Base-by-base conservation (phyloP, 805 yeast genomes). In the Kodamaea fukazawae region DNA sequence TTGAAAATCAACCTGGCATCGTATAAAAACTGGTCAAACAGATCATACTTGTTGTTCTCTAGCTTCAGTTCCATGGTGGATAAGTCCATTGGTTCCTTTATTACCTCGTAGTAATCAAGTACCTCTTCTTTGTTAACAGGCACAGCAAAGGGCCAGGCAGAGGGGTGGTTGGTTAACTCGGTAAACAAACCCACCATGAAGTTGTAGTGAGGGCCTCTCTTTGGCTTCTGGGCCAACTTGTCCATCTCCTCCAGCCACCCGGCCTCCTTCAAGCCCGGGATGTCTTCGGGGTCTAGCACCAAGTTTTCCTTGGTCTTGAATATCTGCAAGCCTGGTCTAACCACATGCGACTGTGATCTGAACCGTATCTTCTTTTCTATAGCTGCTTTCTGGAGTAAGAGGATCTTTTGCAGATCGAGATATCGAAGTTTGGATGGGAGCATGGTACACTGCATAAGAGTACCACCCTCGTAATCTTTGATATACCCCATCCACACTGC, bases 241-340 rank as follows among this genome's bases (percentile, higher is more conserved):
- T 93, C 99, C 96, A 93, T 90, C 60, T 91, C 99, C 27, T 91
- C 93, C 23, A 95, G 86, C 99, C 99, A 93, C 0, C 99, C 99
- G 3, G 95, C 86, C 58, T 90, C 98, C 48, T 77, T 73, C 36
- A 93, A 70, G 0, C 99, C 99, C 0, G 99, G 98, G 14, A 93
- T 88, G 31, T 67, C 71, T 11, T 70, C 68, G 4, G 98, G 96
- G 53, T 88, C 89, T n/a, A 86, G 57, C 12, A 38, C 41, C 7
- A 49, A 35, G 65, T 71, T 49, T n/a, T 17, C 28, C 13, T 23
- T 9, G 25, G 57, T 61, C 45, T 75, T 73, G 65, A 93, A 93
- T 16, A 75, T 77, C 44, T 78, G 77, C 18, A 93, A 61, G 0
- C 99, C 99, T 2, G 90, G 81, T 45, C 93, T 74, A 2, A 90